These are phyloP conservation scores for Wickerhamiella azyma DNA, from an alignment of 805 yeast genomes.

Conservation along the genomic window DNA sequence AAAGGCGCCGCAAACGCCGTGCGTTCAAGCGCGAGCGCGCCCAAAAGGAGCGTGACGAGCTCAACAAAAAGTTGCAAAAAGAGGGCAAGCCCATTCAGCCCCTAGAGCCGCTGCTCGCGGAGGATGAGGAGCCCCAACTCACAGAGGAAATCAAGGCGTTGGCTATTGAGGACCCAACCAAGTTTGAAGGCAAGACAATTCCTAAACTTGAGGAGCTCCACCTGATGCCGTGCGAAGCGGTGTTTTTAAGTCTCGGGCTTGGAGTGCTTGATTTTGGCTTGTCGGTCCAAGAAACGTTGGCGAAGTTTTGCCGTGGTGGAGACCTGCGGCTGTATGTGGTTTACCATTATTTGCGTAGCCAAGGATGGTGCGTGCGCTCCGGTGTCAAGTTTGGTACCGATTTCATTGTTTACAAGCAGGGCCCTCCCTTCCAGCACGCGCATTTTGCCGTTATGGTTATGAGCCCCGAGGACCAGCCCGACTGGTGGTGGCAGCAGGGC, in stretches of 20 bases:
- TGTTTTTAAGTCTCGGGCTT: slow-evolving; percentile 51
- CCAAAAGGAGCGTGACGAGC: slow-evolving; percentile 37
- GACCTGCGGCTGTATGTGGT: slow-evolving; percentile 43
- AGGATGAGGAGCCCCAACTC: slow-evolving; percentile 13
- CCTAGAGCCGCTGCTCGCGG: slow-evolving; percentile 30
- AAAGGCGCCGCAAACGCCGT: slow-evolving; percentile 56
- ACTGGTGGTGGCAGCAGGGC: slow-evolving; percentile 53
- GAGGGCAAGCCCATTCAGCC: slow-evolving; percentile 26
- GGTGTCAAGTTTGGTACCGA: slow-evolving; percentile 93
- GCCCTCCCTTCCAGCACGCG: slow-evolving; percentile 94
- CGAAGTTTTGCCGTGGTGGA: not conserved
- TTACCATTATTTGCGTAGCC: slow-evolving; percentile 74
- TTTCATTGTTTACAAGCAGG: slow-evolving; percentile 65
- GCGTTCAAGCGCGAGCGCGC: slow-evolving; percentile 60
- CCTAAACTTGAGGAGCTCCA: slow-evolving; percentile 37
- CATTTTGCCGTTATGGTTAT: slow-evolving; percentile 57
- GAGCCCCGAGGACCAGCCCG: slow-evolving; percentile 22
- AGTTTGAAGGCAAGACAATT: slow-evolving; percentile 17
- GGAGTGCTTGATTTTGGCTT: slow-evolving; percentile 32
- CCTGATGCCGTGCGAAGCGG: slow-evolving; percentile 59
- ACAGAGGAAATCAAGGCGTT: slow-evolving; percentile 20
- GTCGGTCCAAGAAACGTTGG: slow-evolving; percentile 10
- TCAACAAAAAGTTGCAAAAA: slow-evolving; percentile 29
- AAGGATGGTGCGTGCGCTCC: slow-evolving; percentile 88
- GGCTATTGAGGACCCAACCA: slow-evolving; percentile 15